Evolutionary conservation across 768 basidiomycete genomes (phyloP).

Genomic region (Rhizopogon roseolus): DNA sequence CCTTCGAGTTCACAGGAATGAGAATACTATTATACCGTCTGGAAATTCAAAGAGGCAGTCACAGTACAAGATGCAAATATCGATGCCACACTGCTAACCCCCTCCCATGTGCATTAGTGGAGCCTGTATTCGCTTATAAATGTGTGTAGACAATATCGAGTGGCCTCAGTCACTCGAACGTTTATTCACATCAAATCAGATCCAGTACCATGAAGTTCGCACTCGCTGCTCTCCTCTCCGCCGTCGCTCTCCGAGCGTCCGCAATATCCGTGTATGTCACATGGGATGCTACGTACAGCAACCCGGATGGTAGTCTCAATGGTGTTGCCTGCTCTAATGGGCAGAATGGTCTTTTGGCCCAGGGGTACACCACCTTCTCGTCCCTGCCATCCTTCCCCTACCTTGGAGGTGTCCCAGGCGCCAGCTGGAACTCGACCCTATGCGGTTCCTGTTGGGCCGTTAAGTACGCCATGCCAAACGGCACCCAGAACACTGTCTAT

Average conservation of each 20-base stretch:
- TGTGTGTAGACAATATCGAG: background rate
- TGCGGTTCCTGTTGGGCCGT: constrained; percentile 6
- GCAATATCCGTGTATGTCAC: background rate
- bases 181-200: background rate
- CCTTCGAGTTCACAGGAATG: background rate
- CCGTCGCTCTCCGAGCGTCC: background rate
- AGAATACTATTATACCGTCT: background rate
- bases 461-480: background rate
- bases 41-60: background rate
- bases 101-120: background rate
- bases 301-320: background rate
- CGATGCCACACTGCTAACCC: too few relatives aligned
- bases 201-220: background rate
- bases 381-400: constrained; percentile 8
- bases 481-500: background rate
- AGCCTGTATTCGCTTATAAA: background rate
- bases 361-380: constrained; percentile 12
- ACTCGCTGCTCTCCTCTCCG: background rate
- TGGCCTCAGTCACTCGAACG: too few relatives aligned
- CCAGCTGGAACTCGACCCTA: constrained; percentile 2
- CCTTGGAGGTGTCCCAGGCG: constrained; percentile 4
- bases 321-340: constrained; percentile 18
- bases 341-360: constrained; percentile 11
- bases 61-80: background rate
- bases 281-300: constrained; percentile 1